A percentile compares a stretch with the other conserved stretches of the same genome.
These are phyloP conservation scores for Lepidium aucheri DNA, from an alignment of 345 rosid species.

Conservation along the genomic window DNA sequence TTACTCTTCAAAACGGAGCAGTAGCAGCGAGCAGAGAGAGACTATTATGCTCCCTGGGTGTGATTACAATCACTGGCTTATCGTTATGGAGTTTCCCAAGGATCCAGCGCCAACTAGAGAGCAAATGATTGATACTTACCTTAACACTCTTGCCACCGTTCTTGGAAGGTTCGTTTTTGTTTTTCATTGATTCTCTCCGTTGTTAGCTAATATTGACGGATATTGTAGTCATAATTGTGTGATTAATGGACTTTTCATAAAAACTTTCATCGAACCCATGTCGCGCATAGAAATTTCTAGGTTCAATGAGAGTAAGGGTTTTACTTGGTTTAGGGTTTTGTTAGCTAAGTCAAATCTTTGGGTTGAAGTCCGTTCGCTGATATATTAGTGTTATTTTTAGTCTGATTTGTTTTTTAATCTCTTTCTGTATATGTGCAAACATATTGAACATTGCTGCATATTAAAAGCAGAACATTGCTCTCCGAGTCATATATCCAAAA, in stretches of 20 bases:
- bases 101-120: conserved; percentile 92
- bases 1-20: conserved; percentile 61
- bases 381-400: neutral
- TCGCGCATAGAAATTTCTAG: neutral
- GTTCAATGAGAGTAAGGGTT: conserved; percentile 1
- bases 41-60: conserved; percentile 93
- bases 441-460: neutral
- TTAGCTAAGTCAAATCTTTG: neutral
- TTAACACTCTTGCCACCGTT: conserved; percentile 75
- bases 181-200: neutral
- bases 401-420: neutral
- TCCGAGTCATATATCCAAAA: neutral
- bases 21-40: conserved; percentile 70
- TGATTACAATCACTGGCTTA: conserved; percentile 94
- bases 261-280: neutral
- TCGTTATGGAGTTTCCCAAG: conserved; percentile 95
- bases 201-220: neutral
- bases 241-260: neutral
- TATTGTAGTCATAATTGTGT: neutral
- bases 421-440: neutral
- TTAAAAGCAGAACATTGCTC: neutral
- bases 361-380: neutral
- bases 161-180: conserved; percentile 56
- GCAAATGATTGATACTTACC: conserved; percentile 94
- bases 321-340: neutral